phyloP scores from a whole-genome alignment of 2,329 filamentous ascomycete genomes.

The Curvularia verruculosa region DNA sequence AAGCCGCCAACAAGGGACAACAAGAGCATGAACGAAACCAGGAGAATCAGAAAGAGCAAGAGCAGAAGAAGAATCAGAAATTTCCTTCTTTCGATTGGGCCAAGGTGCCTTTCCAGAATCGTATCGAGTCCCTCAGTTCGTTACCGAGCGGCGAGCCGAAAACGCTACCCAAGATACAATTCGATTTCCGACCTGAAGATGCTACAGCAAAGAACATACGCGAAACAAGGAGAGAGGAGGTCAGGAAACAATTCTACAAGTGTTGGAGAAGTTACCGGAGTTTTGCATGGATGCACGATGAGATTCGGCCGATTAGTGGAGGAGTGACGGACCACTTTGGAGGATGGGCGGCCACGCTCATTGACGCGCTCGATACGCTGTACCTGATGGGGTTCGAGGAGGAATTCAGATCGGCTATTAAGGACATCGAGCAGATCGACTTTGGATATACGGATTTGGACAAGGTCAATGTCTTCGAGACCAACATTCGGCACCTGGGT shows the following conservation, averaged over 20 bases:
- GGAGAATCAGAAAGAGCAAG: conserved; percentile 8
- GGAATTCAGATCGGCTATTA: conserved; percentile 55
- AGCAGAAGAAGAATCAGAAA: conserved; percentile 12
- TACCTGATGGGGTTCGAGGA: conserved; percentile 57
- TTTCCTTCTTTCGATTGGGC: conserved; percentile 48
- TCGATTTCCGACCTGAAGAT: conserved; percentile 48
- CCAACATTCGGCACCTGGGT: conserved; percentile 79
- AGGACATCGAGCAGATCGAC: conserved; percentile 52
- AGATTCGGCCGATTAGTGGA: conserved; percentile 54
- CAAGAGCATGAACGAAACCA: conserved; percentile 11
- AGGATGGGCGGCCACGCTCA: conserved; percentile 56
- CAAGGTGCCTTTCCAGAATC: conserved; percentile 50
- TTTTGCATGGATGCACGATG: conserved; percentile 57
- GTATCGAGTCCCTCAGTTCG: conserved; percentile 43
- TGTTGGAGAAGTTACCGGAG: conserved; percentile 54
- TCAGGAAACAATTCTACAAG: conserved; percentile 52
- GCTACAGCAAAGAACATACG: conserved; percentile 40
- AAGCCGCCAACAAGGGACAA: conserved; percentile 14
- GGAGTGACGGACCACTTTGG: conserved; percentile 51
- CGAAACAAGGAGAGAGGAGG: conserved; percentile 44
- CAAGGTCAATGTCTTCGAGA: conserved; percentile 57
- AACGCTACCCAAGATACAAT: conserved; percentile 52
- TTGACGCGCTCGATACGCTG: conserved; percentile 55
- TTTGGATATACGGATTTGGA: conserved; percentile 50
- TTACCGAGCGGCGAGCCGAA: conserved; percentile 49